phyloP scores from a whole-genome alignment of 208 protist genomes.

The Trichomonas vaginalis region DNA sequence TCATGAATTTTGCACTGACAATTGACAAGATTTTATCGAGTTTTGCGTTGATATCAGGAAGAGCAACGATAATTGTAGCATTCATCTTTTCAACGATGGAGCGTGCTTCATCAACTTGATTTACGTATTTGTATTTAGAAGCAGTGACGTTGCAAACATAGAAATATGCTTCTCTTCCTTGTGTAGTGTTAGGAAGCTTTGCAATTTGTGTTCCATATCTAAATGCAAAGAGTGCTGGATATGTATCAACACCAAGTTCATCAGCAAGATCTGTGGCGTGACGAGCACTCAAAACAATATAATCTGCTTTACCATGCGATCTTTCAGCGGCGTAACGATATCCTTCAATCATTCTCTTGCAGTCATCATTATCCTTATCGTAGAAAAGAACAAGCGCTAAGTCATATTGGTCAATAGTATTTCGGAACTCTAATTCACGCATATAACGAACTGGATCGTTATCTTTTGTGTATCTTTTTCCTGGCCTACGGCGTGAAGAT shows the following conservation, averaged over 20 bases:
- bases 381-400: neutral
- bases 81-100: neutral
- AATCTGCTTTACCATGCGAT: neutral
- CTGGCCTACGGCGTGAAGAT: neutral
- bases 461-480: neutral
- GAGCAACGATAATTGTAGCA: neutral
- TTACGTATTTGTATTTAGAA: neutral
- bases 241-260: neutral
- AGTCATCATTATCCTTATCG: neutral
- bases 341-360: neutral
- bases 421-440: neutral
- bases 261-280: neutral
- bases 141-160: neutral
- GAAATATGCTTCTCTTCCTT: neutral
- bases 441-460: conserved; percentile 7
- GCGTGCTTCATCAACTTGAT: neutral
- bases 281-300: neutral
- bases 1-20: neutral
- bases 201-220: neutral
- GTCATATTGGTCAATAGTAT: conserved; percentile 11
- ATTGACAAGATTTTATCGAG: neutral
- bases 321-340: neutral
- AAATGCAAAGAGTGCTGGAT: neutral
- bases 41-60: neutral
- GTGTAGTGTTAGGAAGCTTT: neutral